A percentile compares a stretch with the other conserved stretches of the same genome.
These are phyloP conservation scores for Apodospora peruviana DNA, from an alignment of 495 filamentous ascomycete species.

Conservation along the genomic window DNA sequence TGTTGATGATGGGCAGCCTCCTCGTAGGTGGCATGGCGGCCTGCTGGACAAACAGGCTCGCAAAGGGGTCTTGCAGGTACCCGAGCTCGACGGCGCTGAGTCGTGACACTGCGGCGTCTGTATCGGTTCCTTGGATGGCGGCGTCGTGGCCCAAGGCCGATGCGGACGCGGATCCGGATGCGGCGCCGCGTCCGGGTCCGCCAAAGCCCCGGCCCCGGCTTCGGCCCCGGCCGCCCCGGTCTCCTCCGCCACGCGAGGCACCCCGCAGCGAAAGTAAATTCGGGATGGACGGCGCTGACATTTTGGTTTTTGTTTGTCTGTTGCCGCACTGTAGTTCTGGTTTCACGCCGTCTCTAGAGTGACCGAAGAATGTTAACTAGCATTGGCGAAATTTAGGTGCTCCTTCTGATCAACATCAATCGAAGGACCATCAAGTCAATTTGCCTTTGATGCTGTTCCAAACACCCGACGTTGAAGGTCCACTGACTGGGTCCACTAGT, in stretches of 20 bases:
- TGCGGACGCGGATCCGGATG: conserved; percentile 5
- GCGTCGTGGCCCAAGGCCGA: conserved; percentile 29
- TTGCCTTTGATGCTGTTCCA: too few relatives aligned
- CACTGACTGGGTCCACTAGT: too few relatives aligned
- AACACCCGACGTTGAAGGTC: too few relatives aligned
- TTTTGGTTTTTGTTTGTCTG: conserved; percentile 19
- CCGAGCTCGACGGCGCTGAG: conserved; percentile 84
- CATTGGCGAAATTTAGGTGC: too few relatives aligned
- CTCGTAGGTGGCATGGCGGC: conserved; percentile 34
- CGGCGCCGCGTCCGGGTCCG: conserved; percentile 24
- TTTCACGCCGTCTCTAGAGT: too few relatives aligned
- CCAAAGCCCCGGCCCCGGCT: conserved; percentile 36
- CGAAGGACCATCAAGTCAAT: too few relatives aligned
- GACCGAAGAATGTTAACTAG: too few relatives aligned
- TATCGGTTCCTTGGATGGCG: conserved; percentile 82
- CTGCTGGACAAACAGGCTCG: conserved; percentile 56
- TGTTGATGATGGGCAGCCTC: conserved; percentile 84
- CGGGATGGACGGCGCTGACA: conserved; percentile 70
- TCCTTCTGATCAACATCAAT: too few relatives aligned
- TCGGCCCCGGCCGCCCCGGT: conserved; percentile 37
- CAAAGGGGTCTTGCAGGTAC: conserved; percentile 80
- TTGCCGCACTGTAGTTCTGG: too few relatives aligned
- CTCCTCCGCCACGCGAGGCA: conserved; percentile 27
- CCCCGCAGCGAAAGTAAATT: conserved; percentile 65
- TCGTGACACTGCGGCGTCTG: conserved; percentile 82